A percentile compares a stretch with the other conserved stretches of the same genome.
Evolutionary conservation across 1,284 basidiomycete species (phyloP).

Genomic region (Athelia psychrophila): DNA sequence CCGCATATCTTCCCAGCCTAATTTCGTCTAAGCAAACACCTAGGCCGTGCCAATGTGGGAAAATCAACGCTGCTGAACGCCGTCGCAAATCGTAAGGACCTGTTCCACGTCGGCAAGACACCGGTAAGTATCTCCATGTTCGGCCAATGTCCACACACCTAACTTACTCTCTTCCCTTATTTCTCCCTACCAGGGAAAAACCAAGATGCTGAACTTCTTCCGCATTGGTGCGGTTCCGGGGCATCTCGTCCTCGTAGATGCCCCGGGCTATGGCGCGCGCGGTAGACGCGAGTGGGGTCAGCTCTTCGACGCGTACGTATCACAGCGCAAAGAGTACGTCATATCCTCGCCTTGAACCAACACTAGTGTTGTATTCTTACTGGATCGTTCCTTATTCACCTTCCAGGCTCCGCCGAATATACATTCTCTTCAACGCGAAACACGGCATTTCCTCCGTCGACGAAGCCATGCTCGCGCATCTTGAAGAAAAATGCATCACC

Average conservation of each 20-base stretch:
- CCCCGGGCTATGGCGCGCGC: conserved; percentile 74
- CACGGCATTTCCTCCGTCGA: conserved; percentile 60
- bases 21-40: not conserved
- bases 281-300: conserved; percentile 72
- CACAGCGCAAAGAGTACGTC: conserved; percentile 56
- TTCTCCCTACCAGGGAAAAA: conserved; percentile 52
- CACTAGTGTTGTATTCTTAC: not conserved
- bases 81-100: conserved; percentile 51
- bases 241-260: conserved; percentile 65
- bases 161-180: conserved; percentile 1
- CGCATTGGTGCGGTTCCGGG: conserved; percentile 54
- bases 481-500: conserved; percentile 22
- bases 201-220: conserved; percentile 69
- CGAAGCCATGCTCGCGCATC: conserved; percentile 56
- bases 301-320: conserved; percentile 62
- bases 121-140: conserved; percentile 42
- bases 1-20: too few relatives aligned
- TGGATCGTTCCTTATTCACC: conserved; percentile 2
- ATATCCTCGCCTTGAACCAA: not conserved
- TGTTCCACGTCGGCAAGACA: conserved; percentile 64
- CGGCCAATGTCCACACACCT: not conserved
- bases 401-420: conserved; percentile 61
- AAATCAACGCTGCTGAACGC: conserved; percentile 74
- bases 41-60: conserved; percentile 65
- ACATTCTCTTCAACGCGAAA: conserved; percentile 64